Percentiles rank a stretch among this genome's conserved stretches.
Conservation (phyloP, 371 early-diverging fungal genomes). For the Mortierella sp. region DNA sequence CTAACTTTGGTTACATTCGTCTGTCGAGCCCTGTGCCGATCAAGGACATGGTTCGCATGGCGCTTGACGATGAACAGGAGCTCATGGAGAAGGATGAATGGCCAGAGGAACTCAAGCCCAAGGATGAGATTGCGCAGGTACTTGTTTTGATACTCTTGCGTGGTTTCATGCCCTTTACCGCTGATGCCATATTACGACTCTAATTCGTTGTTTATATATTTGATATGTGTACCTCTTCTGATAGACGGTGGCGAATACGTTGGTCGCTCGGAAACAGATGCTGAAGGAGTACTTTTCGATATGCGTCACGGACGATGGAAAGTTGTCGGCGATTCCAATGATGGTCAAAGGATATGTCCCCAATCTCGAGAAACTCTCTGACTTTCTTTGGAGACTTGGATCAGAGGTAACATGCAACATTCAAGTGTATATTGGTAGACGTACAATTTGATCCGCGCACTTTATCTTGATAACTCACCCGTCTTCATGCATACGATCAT, state of each 20-base stretch:
- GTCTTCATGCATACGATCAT: too few relatives aligned
- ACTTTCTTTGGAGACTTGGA: slow-evolving; percentile 84
- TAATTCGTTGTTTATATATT: background rate
- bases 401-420: slow-evolving; percentile 67
- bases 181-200: background rate
- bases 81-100: slow-evolving; percentile 58
- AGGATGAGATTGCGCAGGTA: slow-evolving; percentile 73
- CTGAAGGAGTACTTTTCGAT: slow-evolving; percentile 90
- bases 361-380: slow-evolving; percentile 85
- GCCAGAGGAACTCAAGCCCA: slow-evolving; percentile 63
- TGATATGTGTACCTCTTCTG: background rate
- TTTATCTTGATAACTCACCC: background rate
- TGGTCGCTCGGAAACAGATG: slow-evolving; percentile 82
- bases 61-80: slow-evolving; percentile 70
- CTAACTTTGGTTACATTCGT: slow-evolving; percentile 85
- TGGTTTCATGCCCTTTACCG: background rate
- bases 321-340: slow-evolving; percentile 81
- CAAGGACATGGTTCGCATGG: slow-evolving; percentile 74
- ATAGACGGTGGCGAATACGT: slow-evolving; percentile 67
- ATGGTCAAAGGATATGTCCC: slow-evolving; percentile 85
- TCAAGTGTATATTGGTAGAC: background rate
- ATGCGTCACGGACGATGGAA: slow-evolving; percentile 72
- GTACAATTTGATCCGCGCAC: background rate
- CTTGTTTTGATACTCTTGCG: background rate
- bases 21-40: slow-evolving; percentile 77